Base-by-base conservation (phyloP, 768 basidiomycete species). In the Boletus patriciae region DNA sequence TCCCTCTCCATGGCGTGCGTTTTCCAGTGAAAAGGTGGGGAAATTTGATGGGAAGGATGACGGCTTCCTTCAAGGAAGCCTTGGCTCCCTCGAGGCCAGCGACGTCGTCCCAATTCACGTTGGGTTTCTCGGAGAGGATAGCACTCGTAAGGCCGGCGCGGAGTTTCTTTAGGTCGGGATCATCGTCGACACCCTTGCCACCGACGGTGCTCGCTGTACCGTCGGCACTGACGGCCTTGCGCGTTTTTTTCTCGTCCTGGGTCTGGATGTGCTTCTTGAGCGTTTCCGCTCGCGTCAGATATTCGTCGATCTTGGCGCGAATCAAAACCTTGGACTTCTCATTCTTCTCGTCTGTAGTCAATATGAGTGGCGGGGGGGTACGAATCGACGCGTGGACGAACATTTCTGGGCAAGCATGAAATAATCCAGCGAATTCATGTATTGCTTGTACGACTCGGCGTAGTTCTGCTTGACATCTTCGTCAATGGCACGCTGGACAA, bases 41-140 rank as follows among this genome's bases (percentile, higher is more conserved):
- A 66, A 98, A 98, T 73, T 98, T 98, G 82, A 98, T 98, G 5
- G 97, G 97, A n/a, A 99, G 80, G 69, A 98, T 97, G 70, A 98
- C 97, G 37, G 97, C 96, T 72, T 98, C 97, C 70, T 98, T 98
- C 67, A 99, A 76, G 6, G 96, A 84, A 41, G 95, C 94, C 73
- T 98, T 99, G 43, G 96, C 97, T 27, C 83, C 86, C 67, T 96
- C 94, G 11, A 99, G 81, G 46, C 97, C 97, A 16, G 97, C 97
- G 46, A 99, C 96, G 71, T 99, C 97, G 66, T 98, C 94, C 97
- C 97, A 99, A 65, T 87, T 88, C 40, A 98, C 88, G 71, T 99
- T 92, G 9, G 97, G 97, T 62, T 86, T 96, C 74, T 98, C 97
- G 0, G 88, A 80, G 6, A 99, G 69, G 64, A 99, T 98, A 18